Evolutionary conservation across 768 basidiomycete genomes (phyloP), one percentile per base, ranked within the genome.

Genomic region (Udeniomyces megalosporus): DNA sequence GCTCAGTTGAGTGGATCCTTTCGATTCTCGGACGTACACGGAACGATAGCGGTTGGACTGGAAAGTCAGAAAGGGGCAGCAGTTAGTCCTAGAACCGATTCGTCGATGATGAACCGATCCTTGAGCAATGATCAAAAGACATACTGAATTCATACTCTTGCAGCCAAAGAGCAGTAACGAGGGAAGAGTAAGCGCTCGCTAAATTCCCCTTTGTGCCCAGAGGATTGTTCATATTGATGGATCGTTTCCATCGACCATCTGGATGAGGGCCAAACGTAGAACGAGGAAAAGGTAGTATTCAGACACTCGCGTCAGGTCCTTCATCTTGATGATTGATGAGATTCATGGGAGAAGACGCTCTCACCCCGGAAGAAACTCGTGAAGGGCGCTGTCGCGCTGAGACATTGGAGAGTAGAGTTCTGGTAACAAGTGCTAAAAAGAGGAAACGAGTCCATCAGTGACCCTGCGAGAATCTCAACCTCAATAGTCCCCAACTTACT

Each of bases 381-480:
- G 73, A 99, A 93, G 0, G 93, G 93, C 7, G 86, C 82, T 0
- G 93, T 95, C 0, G 92, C 92, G 71, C 84, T 90, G 70, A 99
- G 76, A 72, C 95, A 99, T 74, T 99, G 95, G 17, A 99, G 81
- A 6, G 90, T 91, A 32, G 95, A 88, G 72, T 97, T 97, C 90
- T 97, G 97, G 71, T 97, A 99, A 73, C 95, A 99, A 8, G 95
- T 99, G 72, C 96, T 97, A 20, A 86, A 84, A n/a, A 24, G n/a
- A 32, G 29, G 20, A 50, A 49, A 60, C 35, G 66, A 46, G 17
- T 42, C 38, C 38, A 17, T 6, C 11, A 28, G 32, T 17, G 47
- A 2, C 8, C 14, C 31, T 22, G 32, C 22, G 48, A 3, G 24
- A 10, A 11, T 49, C 32, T n/a, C 29, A 15, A 11, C 22, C 42